Base-by-base conservation (phyloP, 352 stramenopile genomes). In the Globisporangium paroecandrum region DNA sequence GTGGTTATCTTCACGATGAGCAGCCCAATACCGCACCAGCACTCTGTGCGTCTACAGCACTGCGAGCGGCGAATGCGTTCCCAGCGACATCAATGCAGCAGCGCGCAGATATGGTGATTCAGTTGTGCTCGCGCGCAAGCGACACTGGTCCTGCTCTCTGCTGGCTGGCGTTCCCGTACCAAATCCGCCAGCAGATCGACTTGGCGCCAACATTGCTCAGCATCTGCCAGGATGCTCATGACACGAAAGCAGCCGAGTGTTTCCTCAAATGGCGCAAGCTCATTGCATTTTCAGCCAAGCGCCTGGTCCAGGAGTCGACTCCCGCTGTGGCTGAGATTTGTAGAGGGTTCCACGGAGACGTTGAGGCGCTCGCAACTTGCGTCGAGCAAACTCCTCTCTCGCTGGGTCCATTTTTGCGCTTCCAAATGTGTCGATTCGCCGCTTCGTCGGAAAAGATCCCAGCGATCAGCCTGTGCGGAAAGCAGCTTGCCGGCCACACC, bases 141-240 rank as follows among this genome's bases (percentile, higher is more conserved):
- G 63, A 60, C 43, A 62, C 32, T 36, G 75, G 65, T 13, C 83
- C 79, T 29, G 81, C 73, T n/a, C 64, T 63, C 22, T 89, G 83
- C n/a, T 91, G 83, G 83, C 41, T 73, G 1, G 57, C 66, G 4
- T 59, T 83, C 36, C 65, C 77, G 6, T 49, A 58, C 0, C 66
- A 75, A 66, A 29, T 77, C 41, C 69, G 66, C 6, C 66, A 73
- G 9, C 77, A 81, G n/a, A 58, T 60, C 56, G 54, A 65, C 15
- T 47, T 63, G 66, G 47, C 69, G 22, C 69, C 68, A 15, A 63
- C 66, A 49, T 55, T 82, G 12, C 58, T 87, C 2, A 24, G 56
- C 15, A 59, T 84, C 27, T 90, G 82, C 38, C 69, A 72, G 12
- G 55, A 69, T 0, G 77, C 81, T n/a, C 64, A 63, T 4, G 71